These are phyloP conservation scores for Scutellaria baicalensis DNA, from an alignment of 257 asterid genomes.

Conservation along the genomic window DNA sequence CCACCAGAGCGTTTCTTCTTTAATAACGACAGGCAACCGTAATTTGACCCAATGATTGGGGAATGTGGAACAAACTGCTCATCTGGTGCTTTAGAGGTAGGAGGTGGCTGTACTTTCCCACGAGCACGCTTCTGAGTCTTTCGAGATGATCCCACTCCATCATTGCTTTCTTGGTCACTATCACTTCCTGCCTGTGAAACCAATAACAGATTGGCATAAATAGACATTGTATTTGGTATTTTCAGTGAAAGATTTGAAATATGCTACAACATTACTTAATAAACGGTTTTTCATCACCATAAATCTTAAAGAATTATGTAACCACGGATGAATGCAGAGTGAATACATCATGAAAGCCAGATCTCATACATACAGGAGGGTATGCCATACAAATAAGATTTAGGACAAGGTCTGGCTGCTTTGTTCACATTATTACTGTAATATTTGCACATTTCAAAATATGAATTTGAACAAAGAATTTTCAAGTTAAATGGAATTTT, in stretches of 20 bases:
- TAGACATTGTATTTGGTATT: background rate
- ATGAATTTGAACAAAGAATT: constrained; percentile 9
- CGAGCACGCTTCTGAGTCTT: constrained; percentile 65
- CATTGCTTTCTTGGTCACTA: constrained; percentile 82
- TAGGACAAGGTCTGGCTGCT: background rate
- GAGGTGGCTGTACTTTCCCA: constrained; percentile 50
- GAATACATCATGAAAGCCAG: background rate
- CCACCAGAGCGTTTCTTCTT: constrained; percentile 89
- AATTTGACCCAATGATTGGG: constrained; percentile 36
- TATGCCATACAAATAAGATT: background rate
- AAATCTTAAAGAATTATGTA: constrained; percentile 2
- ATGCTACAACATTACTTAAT: constrained; percentile 19
- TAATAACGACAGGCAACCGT: constrained; percentile 46
- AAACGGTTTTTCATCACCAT: constrained; percentile 1
- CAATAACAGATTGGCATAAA: constrained; percentile 19
- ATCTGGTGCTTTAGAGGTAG: constrained; percentile 47
- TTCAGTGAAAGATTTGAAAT: background rate
- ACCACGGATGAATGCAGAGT: background rate
- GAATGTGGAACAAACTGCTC: constrained; percentile 32
- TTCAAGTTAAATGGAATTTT: constrained; percentile 6
- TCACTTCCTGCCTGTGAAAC: constrained; percentile 74
- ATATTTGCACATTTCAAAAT: background rate
- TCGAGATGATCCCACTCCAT: constrained; percentile 69
- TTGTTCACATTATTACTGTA: constrained; percentile 1
- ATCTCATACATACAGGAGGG: background rate